Evolutionary conservation across 225 moss, liverwort and hornwort species (phyloP).

Genomic region (Asterella californica): DNA sequence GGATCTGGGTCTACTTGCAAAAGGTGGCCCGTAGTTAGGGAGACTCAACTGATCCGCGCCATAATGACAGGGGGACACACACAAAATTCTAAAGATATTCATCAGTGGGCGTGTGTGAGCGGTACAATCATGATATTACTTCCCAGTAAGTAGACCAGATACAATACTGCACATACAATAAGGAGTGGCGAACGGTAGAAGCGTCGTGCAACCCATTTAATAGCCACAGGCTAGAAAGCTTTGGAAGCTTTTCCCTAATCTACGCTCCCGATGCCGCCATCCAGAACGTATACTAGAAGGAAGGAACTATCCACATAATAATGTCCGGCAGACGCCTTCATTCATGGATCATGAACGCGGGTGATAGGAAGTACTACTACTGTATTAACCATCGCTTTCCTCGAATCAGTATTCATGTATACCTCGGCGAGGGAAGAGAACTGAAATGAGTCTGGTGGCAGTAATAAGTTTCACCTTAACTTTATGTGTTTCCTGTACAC

Average conservation of each 20-base stretch:
- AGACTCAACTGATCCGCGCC: no score
- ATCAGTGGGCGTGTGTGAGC: no score
- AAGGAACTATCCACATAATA: neutral
- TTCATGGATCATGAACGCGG: neutral
- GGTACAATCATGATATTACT: neutral
- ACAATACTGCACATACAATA: neutral
- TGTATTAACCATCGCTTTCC: neutral
- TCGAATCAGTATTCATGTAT: constrained; percentile 6
- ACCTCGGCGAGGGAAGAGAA: neutral
- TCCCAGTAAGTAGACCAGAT: neutral
- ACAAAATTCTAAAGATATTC: no score
- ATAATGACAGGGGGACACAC: no score
- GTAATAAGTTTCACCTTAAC: constrained; percentile 6
- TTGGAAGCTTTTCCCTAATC: neutral
- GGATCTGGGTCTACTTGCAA: no score
- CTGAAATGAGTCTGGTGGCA: constrained; percentile 6
- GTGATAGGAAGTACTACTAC: neutral
- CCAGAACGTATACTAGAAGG: neutral
- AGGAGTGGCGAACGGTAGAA: neutral
- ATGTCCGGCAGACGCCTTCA: neutral
- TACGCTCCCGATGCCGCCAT: neutral
- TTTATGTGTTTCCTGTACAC: constrained; percentile 16
- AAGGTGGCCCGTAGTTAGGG: no score
- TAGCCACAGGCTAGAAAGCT: neutral
- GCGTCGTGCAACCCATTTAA: neutral